Percentiles rank a stretch among this genome's conserved stretches.
Evolutionary conservation across 805 yeast genomes (phyloP).

Genomic region (Ogataea pini): DNA sequence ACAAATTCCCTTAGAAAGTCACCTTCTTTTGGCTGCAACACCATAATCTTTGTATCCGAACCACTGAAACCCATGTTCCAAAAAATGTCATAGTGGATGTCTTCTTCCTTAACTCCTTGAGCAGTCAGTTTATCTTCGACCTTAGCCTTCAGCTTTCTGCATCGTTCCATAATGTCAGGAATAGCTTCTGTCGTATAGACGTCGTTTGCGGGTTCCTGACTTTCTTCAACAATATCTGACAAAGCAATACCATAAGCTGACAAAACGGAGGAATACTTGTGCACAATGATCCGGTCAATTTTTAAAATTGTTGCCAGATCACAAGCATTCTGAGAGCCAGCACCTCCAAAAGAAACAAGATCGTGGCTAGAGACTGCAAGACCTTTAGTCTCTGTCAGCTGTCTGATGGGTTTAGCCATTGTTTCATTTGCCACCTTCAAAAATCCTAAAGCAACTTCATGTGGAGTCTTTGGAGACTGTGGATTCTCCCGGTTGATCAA

Average conservation of each 20-base stretch:
- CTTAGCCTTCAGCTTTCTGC: conserved; percentile 19
- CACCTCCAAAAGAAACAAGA: conserved; percentile 81
- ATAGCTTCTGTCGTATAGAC: conserved; percentile 15
- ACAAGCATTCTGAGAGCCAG: conserved; percentile 84
- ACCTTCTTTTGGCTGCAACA: conserved; percentile 36
- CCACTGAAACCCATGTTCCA: conserved; percentile 78
- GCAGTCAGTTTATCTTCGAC: conserved; percentile 29
- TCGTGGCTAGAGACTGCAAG: conserved; percentile 47
- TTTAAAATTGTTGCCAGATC: conserved; percentile 69
- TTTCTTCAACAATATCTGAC: conserved; percentile 42
- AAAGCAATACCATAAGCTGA: conserved; percentile 62
- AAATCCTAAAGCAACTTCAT: conserved; percentile 73
- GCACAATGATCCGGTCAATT: conserved; percentile 62
- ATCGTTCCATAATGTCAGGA: conserved; percentile 15
- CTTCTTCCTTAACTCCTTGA: conserved; percentile 28
- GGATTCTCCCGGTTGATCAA: conserved; percentile 46
- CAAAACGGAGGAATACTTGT: conserved; percentile 55
- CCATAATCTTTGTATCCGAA: conserved; percentile 75
- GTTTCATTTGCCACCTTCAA: conserved; percentile 76
- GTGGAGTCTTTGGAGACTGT: conserved; percentile 46
- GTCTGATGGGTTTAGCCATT: conserved; percentile 81
- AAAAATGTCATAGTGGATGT: conserved; percentile 36
- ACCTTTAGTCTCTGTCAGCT: conserved; percentile 78
- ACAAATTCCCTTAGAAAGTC: conserved; percentile 48
- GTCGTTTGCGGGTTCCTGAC: conserved; percentile 20